phyloP scores from a whole-genome alignment of 345 rosid species.

The Theobroma cacao region DNA sequence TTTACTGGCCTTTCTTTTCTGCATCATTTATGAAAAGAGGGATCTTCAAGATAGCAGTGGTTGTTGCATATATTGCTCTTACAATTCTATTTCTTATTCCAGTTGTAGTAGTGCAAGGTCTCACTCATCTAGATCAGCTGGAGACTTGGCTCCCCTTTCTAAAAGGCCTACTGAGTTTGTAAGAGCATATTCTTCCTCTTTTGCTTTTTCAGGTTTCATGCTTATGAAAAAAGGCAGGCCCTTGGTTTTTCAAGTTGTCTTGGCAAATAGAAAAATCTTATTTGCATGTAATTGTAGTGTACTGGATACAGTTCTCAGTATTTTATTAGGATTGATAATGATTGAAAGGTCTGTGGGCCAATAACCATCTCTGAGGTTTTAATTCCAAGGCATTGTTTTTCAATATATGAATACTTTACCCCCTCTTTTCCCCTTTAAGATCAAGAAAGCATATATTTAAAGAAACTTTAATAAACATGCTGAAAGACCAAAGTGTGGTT shows the following conservation, averaged over 20 bases:
- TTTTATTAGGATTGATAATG: background rate
- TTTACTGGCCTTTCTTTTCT: conserved; percentile 92
- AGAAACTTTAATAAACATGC: background rate
- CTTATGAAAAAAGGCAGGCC: background rate
- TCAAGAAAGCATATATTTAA: background rate
- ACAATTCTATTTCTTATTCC: conserved; percentile 71
- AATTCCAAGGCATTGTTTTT: background rate
- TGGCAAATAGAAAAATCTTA: background rate
- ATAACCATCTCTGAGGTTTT: background rate
- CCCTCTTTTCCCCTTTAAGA: background rate
- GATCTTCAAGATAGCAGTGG: conserved; percentile 59
- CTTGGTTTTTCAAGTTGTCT: background rate
- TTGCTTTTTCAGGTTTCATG: background rate
- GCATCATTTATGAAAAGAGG: conserved; percentile 74
- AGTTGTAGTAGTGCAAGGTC: conserved; percentile 86
- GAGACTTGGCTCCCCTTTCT: conserved; percentile 81
- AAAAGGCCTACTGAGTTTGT: conserved; percentile 59
- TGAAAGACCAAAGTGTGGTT: background rate
- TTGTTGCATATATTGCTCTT: conserved; percentile 49
- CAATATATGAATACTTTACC: background rate
- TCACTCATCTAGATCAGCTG: conserved; percentile 77
- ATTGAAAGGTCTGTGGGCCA: background rate
- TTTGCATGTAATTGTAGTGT: background rate
- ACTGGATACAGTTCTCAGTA: background rate
- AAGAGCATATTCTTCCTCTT: conserved; percentile 33